Conservation (phyloP, 805 yeast genomes). For the Myxozyma vanderwaltii region DNA sequence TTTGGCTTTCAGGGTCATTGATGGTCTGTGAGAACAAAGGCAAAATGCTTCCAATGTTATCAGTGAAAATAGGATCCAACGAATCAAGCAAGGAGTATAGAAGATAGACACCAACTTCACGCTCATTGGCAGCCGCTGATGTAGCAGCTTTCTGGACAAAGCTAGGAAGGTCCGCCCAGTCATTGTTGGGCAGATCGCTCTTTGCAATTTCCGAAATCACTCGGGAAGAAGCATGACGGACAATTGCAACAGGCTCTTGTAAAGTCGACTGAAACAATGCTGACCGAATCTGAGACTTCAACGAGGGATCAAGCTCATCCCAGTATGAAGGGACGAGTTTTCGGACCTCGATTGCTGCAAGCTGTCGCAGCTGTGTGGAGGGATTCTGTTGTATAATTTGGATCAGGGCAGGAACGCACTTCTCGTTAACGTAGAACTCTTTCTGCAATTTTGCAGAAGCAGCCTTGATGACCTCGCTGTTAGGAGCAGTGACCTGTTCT, state of each 20-base stretch:
- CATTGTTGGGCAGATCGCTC: constrained; percentile 62
- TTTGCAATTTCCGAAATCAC: constrained; percentile 85
- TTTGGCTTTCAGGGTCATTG: constrained; percentile 59
- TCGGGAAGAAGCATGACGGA: constrained; percentile 88
- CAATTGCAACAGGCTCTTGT: constrained; percentile 59
- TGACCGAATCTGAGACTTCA: constrained; percentile 62
- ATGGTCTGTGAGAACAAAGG: constrained; percentile 70
- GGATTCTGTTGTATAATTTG: constrained; percentile 73
- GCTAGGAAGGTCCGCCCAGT: constrained; percentile 80
- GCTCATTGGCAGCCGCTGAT: constrained; percentile 55
- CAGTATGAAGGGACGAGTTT: constrained; percentile 76
- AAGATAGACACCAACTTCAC: constrained; percentile 83
- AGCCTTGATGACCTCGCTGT: constrained; percentile 70
- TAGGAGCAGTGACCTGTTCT: constrained; percentile 75
- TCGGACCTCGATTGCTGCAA: constrained; percentile 96
- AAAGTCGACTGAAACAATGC: constrained; percentile 71
- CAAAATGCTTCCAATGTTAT: constrained; percentile 67
- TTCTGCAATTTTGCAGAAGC: constrained; percentile 76
- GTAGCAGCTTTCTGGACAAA: constrained; percentile 68
- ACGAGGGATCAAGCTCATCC: constrained; percentile 45
- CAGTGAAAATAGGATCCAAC: constrained; percentile 56
- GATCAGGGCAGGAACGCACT: constrained; percentile 77
- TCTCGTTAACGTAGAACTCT: constrained; percentile 70
- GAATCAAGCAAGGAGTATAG: constrained; percentile 77
- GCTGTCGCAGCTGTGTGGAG: constrained; percentile 74